Percentiles rank a stretch among this genome's conserved stretches.
Evolutionary conservation across 1,284 basidiomycete species (phyloP).

Genomic region (Waitea zeae): DNA sequence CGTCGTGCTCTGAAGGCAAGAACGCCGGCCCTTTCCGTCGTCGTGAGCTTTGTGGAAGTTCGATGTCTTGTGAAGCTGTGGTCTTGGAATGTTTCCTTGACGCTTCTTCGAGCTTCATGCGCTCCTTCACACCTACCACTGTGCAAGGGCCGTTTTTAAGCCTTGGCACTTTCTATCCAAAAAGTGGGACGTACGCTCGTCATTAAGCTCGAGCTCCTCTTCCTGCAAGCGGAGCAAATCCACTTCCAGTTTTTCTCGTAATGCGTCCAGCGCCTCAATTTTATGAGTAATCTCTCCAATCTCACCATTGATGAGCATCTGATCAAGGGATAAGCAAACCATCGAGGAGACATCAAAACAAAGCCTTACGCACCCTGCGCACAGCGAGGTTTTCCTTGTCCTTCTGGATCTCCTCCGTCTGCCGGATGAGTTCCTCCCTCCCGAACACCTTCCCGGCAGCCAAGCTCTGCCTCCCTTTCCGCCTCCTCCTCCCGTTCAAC

Average conservation of each 20-base stretch:
- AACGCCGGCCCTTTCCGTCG: constrained; percentile 86
- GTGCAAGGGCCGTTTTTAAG: constrained; percentile 2
- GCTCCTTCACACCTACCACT: constrained; percentile 82
- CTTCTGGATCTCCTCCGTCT: constrained; percentile 67
- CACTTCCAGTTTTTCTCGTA: constrained; percentile 67
- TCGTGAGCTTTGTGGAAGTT: constrained; percentile 44
- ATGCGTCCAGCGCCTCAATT: constrained; percentile 73
- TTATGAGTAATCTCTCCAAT: constrained; percentile 78
- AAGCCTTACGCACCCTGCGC: constrained; percentile 52
- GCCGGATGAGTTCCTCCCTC: constrained; percentile 65
- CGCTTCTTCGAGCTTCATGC: constrained; percentile 50
- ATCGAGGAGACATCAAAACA: constrained; percentile 2
- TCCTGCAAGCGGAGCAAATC: constrained; percentile 82
- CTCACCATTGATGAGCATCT: constrained; percentile 75
- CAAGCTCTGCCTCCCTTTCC: constrained; percentile 46
- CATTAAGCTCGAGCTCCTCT: constrained; percentile 90
- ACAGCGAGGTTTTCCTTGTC: constrained; percentile 87
- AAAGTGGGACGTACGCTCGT: constrained; percentile 53
- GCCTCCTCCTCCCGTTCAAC: constrained; percentile 28
- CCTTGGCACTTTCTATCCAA: background rate
- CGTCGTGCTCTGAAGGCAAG: constrained; percentile 93
- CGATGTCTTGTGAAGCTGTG: constrained; percentile 12
- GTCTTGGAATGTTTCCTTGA: constrained; percentile 18
- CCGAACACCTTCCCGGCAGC: constrained; percentile 57
- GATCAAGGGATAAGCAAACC: constrained; percentile 6